phyloP scores from a whole-genome alignment of 2,329 filamentous ascomycete genomes.

The Xylaria sp. region DNA sequence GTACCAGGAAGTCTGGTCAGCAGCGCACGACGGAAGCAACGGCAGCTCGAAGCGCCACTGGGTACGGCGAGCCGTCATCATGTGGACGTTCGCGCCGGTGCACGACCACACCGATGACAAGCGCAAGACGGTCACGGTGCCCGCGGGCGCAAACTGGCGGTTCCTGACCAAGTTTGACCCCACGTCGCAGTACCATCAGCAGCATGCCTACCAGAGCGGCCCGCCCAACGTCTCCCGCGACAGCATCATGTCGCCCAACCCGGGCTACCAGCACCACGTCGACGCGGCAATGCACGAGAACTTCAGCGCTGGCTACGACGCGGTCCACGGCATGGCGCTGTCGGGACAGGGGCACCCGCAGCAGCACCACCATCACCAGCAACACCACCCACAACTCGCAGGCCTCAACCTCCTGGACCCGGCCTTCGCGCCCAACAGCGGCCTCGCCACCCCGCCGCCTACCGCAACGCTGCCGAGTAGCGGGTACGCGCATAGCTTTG shows the following conservation, averaged over 20 bases:
- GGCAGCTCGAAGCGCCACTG: conserved; percentile 42
- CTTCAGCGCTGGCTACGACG: conserved; percentile 53
- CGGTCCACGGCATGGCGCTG: conserved; percentile 26
- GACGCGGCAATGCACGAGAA: conserved; percentile 61
- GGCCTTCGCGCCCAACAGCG: conserved; percentile 47
- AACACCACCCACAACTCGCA: conserved; percentile 18
- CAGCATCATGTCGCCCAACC: conserved; percentile 57
- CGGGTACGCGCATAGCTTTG: conserved; percentile 48
- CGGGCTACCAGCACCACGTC: conserved; percentile 54
- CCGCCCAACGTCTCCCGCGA: conserved; percentile 44
- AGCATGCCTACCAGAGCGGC: conserved; percentile 44
- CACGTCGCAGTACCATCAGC: conserved; percentile 60
- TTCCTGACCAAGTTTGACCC: conserved; percentile 65
- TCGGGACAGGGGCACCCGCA: conserved; percentile 23
- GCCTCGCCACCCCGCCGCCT: conserved; percentile 60
- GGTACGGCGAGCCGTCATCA: conserved; percentile 61
- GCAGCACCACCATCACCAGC: conserved; percentile 22
- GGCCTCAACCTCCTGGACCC: conserved; percentile 47
- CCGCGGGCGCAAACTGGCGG: conserved; percentile 61
- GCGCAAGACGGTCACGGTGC: conserved; percentile 50
- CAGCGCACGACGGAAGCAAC: conserved; percentile 44
- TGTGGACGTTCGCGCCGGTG: conserved; percentile 65
- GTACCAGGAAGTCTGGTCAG: conserved; percentile 68
- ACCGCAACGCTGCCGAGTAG: conserved; percentile 53
- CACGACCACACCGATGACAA: conserved; percentile 49